A percentile compares a stretch with the other conserved stretches of the same genome.
Conservation (phyloP, 2,329 filamentous ascomycete genomes). For the Colletotrichum orchidophilum region DNA sequence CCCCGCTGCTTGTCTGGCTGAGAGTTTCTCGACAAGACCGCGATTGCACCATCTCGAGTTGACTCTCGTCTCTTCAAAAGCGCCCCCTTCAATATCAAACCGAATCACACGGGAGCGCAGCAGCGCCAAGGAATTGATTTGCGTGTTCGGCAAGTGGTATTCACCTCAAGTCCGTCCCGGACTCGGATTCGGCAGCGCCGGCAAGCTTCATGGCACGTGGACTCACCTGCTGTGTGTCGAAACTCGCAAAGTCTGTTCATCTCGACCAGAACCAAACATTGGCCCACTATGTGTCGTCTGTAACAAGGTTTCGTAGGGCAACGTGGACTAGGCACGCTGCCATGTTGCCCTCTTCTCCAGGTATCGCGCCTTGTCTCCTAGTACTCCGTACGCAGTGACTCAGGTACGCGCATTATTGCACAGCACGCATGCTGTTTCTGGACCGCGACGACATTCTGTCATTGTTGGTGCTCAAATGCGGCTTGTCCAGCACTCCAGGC, state of each 20-base stretch:
- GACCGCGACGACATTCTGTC: background rate
- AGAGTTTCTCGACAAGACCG: background rate
- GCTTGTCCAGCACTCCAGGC: background rate
- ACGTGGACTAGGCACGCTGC: slow-evolving; percentile 8
- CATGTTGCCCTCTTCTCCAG: slow-evolving; percentile 6
- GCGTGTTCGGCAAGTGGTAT: background rate
- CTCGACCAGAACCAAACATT: background rate
- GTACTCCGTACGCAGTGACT: background rate
- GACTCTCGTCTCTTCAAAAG: background rate
- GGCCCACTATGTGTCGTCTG: background rate
- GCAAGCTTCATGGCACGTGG: slow-evolving; percentile 10
- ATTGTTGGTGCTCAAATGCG: slow-evolving; percentile 12
- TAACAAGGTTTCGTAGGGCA: slow-evolving; percentile 22
- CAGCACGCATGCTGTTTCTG: background rate
- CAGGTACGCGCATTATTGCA: background rate
- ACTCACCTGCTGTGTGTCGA: background rate
- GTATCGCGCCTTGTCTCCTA: background rate
- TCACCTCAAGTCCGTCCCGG: slow-evolving; percentile 9
- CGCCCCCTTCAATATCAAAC: background rate
- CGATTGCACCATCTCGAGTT: background rate
- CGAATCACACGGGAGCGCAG: background rate
- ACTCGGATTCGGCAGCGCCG: slow-evolving; percentile 14
- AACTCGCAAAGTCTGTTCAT: slow-evolving; percentile 18
- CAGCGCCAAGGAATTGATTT: background rate
- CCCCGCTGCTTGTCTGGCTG: background rate